Evolutionary conservation across 1,284 basidiomycete genomes (phyloP).

Genomic region (Naganishia sp.): DNA sequence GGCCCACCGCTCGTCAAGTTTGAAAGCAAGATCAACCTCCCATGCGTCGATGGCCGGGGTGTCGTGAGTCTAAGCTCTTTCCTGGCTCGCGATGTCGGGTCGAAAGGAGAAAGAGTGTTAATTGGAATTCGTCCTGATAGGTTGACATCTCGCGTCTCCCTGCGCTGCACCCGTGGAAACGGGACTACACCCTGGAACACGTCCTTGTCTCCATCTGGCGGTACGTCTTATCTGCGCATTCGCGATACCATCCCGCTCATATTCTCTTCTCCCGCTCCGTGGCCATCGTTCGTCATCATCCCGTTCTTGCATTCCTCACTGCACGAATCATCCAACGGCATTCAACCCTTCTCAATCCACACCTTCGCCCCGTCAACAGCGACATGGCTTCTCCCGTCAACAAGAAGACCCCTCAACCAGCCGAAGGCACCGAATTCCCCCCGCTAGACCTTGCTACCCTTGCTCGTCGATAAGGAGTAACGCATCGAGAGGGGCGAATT

Average conservation of each 20-base stretch:
- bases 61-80: conserved; percentile 50
- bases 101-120: not conserved
- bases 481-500: no score
- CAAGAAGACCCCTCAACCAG: conserved; percentile 90
- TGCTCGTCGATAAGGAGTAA: conserved; percentile 32
- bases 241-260: not conserved
- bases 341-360: conserved; percentile 3
- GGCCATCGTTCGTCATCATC: not conserved
- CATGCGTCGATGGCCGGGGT: conserved; percentile 80
- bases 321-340: not conserved
- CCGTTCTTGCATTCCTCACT: not conserved
- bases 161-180: conserved; percentile 72
- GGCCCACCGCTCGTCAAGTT: conserved; percentile 60
- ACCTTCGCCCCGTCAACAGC: conserved; percentile 56
- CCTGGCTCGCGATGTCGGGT: not conserved
- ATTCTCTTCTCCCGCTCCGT: not conserved
- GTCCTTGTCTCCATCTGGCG: conserved; percentile 86
- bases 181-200: conserved; percentile 76
- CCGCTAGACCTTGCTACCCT: conserved; percentile 47
- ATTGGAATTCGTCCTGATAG: conserved; percentile 38
- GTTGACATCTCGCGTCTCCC: conserved; percentile 72
- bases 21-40: conserved; percentile 88
- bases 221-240: conserved; percentile 58
- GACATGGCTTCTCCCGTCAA: conserved; percentile 92
- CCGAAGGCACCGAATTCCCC: conserved; percentile 69